Percentiles rank a stretch among this genome's conserved stretches.
These are phyloP conservation scores for Pythium coloratum DNA, from an alignment of 352 stramenopile species.

Conservation along the genomic window DNA sequence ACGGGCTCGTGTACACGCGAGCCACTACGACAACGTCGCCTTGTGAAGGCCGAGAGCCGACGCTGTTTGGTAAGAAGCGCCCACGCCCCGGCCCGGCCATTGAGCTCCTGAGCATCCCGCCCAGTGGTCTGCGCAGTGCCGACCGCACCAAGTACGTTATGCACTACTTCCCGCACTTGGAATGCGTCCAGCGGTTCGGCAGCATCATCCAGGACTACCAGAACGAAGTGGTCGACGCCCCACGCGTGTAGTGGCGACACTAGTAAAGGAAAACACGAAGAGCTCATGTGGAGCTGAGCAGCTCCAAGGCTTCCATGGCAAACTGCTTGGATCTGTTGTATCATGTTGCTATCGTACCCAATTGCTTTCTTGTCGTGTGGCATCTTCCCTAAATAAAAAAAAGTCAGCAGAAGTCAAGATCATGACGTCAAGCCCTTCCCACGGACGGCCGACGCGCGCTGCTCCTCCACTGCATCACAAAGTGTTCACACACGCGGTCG, in stretches of 20 bases:
- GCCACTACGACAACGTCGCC: slow-evolving; percentile 23
- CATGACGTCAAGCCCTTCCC: neutral
- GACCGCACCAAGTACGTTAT: slow-evolving; percentile 49
- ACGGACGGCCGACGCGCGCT: neutral
- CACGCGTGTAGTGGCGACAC: neutral
- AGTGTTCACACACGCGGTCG: slow-evolving; percentile 29
- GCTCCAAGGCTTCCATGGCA: neutral
- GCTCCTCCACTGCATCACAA: slow-evolving; percentile 14
- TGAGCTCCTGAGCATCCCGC: slow-evolving; percentile 8
- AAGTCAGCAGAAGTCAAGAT: neutral
- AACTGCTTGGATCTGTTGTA: neutral
- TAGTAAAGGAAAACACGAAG: neutral
- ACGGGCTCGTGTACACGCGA: slow-evolving; percentile 67
- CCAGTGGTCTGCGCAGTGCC: slow-evolving; percentile 34
- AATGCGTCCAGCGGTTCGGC: slow-evolving; percentile 81
- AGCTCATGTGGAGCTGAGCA: neutral
- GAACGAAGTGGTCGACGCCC: slow-evolving; percentile 39
- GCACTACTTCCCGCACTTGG: slow-evolving; percentile 77
- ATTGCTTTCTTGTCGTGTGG: neutral
- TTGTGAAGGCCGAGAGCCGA: slow-evolving; percentile 5
- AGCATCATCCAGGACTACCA: slow-evolving; percentile 76
- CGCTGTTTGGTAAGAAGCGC: slow-evolving; percentile 35
- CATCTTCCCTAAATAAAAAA: slow-evolving; percentile 22
- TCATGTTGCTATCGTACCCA: neutral
- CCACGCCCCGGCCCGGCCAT: slow-evolving; percentile 3